These are phyloP conservation scores for apple (Malus domestica) DNA, from an alignment of 306 rosid genomes.

Conservation along the genomic window DNA sequence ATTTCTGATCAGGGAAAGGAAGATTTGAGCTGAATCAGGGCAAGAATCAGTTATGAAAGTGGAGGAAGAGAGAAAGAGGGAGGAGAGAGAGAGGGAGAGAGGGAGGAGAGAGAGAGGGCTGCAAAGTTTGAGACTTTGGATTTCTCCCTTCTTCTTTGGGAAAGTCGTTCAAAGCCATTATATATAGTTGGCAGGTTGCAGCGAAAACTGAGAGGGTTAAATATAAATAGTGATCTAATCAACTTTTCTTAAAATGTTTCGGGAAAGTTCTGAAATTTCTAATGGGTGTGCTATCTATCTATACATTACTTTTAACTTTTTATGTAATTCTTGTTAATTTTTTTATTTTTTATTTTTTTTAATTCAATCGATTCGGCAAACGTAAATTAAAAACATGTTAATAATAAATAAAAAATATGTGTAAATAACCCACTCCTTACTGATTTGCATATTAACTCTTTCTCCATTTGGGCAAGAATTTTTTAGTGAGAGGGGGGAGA, in stretches of 20 bases:
- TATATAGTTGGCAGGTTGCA: constrained; percentile 1
- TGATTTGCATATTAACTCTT: background rate
- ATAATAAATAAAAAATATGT: too few species aligned
- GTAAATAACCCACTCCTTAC: background rate
- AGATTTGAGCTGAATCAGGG: background rate
- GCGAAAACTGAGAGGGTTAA: background rate
- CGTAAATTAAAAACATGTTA: accelerated
- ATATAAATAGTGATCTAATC: constrained; percentile 11
- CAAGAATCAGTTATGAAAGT: background rate
- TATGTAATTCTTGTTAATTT: accelerated
- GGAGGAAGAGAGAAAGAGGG: background rate
- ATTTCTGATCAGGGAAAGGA: background rate
- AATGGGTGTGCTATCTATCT: too few species aligned
- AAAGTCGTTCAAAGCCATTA: constrained; percentile 41
- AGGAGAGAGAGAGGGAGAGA: too few species aligned
- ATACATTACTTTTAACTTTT: too few species aligned
- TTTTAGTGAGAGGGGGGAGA: background rate
- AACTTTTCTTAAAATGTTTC: background rate
- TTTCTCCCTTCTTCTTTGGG: constrained; percentile 13
- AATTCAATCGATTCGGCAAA: accelerated
- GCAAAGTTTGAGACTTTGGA: background rate
- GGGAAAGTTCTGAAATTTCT: too few species aligned
- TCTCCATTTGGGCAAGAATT: constrained; percentile 19
- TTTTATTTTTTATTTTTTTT: too few species aligned
- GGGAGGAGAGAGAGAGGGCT: background rate